phyloP scores from a whole-genome alignment of 257 asterid genomes.

The Vinca minor region DNA sequence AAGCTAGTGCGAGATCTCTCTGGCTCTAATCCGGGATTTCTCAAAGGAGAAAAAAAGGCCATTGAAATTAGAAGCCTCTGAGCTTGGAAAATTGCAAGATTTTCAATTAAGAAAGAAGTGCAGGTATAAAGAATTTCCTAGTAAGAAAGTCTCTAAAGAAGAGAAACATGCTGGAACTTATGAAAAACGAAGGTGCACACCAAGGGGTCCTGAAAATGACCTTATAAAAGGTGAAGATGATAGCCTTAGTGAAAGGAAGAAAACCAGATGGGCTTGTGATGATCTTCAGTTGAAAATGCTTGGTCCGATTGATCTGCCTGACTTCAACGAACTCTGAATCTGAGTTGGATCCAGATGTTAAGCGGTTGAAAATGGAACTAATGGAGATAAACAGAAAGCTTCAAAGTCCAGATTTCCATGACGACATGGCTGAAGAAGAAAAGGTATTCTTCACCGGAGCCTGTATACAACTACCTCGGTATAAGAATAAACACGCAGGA shows the following conservation, averaged over 20 bases:
- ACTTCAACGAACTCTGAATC: constrained; percentile 15
- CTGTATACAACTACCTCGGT: constrained; percentile 23
- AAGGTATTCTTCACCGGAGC: constrained; percentile 31
- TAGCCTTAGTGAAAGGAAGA: constrained; percentile 17
- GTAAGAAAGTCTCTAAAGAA: neutral
- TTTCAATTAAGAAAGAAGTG: neutral
- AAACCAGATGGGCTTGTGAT: constrained; percentile 25
- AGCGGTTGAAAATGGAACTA: constrained; percentile 16
- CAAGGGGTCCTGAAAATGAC: no score
- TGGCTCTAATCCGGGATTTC: constrained; percentile 2
- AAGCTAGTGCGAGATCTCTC: neutral
- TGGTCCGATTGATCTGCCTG: constrained; percentile 13
- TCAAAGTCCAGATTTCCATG: constrained; percentile 16
- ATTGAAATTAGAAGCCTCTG: constrained; percentile 3
- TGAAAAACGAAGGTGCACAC: constrained; percentile 14
- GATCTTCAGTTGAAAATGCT: constrained; percentile 16
- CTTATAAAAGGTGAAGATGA: no score
- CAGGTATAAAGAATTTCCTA: neutral
- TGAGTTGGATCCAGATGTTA: constrained; percentile 18
- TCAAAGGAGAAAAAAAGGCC: neutral
- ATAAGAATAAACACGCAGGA: constrained; percentile 25
- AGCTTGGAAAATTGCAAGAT: neutral
- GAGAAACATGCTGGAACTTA: neutral
- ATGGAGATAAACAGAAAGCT: constrained; percentile 22
- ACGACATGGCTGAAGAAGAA: constrained; percentile 24